Evolutionary conservation across 805 yeast species (phyloP).

Genomic region (Candida yuanshanica): DNA sequence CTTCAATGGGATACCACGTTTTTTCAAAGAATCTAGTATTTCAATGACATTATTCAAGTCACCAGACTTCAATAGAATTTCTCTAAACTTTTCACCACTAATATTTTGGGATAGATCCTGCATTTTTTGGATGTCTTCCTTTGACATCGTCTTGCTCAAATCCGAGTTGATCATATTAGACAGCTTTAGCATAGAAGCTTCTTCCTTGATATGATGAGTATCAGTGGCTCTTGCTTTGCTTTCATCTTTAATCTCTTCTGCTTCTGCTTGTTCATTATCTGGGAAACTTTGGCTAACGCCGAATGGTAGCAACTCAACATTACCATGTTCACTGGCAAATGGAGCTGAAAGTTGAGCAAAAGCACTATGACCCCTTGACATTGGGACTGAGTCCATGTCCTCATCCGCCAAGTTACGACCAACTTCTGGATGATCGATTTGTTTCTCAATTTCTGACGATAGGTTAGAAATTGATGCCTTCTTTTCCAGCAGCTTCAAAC

Average conservation of each 20-base stretch:
- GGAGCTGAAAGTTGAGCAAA: slow-evolving; percentile 15
- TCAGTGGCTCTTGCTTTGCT: slow-evolving; percentile 14
- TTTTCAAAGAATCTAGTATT: slow-evolving; percentile 34
- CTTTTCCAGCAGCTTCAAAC: slow-evolving; percentile 28
- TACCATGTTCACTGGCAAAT: slow-evolving; percentile 25
- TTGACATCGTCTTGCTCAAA: slow-evolving; percentile 14
- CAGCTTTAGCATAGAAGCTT: slow-evolving; percentile 19
- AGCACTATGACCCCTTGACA: slow-evolving; percentile 7
- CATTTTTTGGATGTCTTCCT: slow-evolving; percentile 25
- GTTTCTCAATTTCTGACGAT: not conserved
- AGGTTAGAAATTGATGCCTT: slow-evolving; percentile 15
- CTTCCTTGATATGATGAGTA: slow-evolving; percentile 18
- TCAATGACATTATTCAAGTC: slow-evolving; percentile 33
- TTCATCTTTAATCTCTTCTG: slow-evolving; percentile 25
- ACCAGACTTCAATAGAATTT: slow-evolving; percentile 29
- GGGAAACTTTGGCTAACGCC: slow-evolving; percentile 26
- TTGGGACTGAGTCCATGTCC: slow-evolving; percentile 1
- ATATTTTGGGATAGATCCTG: slow-evolving; percentile 9
- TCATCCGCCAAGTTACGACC: not conserved
- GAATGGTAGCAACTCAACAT: slow-evolving; percentile 32
- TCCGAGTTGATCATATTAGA: slow-evolving; percentile 11
- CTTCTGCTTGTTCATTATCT: slow-evolving; percentile 24
- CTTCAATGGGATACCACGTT: slow-evolving; percentile 35
- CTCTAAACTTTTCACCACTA: slow-evolving; percentile 33
- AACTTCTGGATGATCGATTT: not conserved